These are phyloP conservation scores for Amanita subjunquillea DNA, from an alignment of 768 basidiomycete genomes.

Conservation along the genomic window DNA sequence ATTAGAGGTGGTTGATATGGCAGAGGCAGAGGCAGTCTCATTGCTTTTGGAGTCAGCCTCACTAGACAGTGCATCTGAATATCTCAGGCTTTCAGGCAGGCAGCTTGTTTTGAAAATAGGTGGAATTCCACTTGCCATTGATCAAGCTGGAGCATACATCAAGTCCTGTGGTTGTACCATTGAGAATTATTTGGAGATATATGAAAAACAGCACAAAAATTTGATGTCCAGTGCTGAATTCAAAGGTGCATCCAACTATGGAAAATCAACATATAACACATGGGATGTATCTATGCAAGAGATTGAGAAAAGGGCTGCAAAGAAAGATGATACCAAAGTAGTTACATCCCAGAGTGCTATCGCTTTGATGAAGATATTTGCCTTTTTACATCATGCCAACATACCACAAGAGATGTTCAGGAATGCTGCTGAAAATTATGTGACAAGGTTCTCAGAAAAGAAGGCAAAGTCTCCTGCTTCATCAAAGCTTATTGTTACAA, in stretches of 20 bases:
- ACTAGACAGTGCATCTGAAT: neutral
- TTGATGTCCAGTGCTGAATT: neutral
- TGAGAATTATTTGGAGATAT: neutral
- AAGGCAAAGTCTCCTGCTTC: neutral
- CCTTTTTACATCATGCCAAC: neutral
- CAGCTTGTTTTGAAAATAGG: neutral
- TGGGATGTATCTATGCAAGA: neutral
- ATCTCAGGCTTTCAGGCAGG: neutral
- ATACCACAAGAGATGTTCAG: neutral
- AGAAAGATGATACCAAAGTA: neutral
- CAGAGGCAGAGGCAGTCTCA: constrained; percentile 9
- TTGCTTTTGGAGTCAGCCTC: neutral
- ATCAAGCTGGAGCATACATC: constrained; percentile 6
- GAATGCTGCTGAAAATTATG: neutral
- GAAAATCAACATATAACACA: neutral
- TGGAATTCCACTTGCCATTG: neutral
- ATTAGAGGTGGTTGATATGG: constrained; percentile 8
- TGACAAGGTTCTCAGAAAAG: neutral
- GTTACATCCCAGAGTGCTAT: neutral
- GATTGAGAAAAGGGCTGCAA: neutral
- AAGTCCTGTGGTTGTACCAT: neutral
- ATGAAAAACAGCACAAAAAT: neutral
- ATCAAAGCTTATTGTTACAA: no score
- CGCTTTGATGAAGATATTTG: neutral
- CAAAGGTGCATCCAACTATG: neutral